Evolutionary conservation across 2,329 filamentous ascomycete species (phyloP).

Genomic region (Epichloe sylvatica): DNA sequence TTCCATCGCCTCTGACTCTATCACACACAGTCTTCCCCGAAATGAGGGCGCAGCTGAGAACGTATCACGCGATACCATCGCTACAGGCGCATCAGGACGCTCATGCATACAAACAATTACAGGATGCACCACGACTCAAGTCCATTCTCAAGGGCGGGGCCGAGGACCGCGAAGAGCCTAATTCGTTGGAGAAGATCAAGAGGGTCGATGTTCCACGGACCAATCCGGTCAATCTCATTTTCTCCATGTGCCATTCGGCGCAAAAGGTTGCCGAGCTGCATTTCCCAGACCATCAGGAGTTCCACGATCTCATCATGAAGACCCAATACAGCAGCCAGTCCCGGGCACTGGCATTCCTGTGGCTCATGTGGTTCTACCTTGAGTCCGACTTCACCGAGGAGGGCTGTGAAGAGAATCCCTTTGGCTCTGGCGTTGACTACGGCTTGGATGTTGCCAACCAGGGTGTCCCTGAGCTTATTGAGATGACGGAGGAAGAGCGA

Average conservation of each 20-base stretch:
- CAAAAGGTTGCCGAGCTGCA: slow-evolving; percentile 86
- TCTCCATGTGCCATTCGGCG: slow-evolving; percentile 80
- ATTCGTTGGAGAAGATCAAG: slow-evolving; percentile 71
- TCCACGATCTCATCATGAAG: slow-evolving; percentile 94
- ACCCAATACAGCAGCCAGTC: slow-evolving; percentile 68
- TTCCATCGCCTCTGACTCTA: neutral
- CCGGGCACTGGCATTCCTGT: slow-evolving; percentile 77
- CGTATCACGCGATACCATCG: slow-evolving; percentile 94
- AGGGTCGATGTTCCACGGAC: slow-evolving; percentile 52
- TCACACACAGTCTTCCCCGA: slow-evolving; percentile 72
- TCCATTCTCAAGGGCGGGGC: slow-evolving; percentile 95
- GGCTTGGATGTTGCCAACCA: slow-evolving; percentile 51
- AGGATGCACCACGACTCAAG: slow-evolving; percentile 89
- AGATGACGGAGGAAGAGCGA: slow-evolving; percentile 52
- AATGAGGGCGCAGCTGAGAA: slow-evolving; percentile 94
- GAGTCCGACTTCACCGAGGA: slow-evolving; percentile 89
- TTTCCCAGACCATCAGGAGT: slow-evolving; percentile 73
- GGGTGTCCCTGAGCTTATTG: slow-evolving; percentile 52
- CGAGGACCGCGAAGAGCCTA: slow-evolving; percentile 76
- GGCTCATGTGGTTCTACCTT: slow-evolving; percentile 98
- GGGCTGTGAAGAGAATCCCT: slow-evolving; percentile 80
- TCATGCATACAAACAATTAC: slow-evolving; percentile 92
- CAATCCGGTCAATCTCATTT: slow-evolving; percentile 94
- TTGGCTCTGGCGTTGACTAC: slow-evolving; percentile 59
- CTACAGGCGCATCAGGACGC: slow-evolving; percentile 89